Percentiles rank a stretch among this genome's conserved stretches.
Conservation (phyloP, 176 grass and related monocot genomes). For the Bothriochloa decipiens region DNA sequence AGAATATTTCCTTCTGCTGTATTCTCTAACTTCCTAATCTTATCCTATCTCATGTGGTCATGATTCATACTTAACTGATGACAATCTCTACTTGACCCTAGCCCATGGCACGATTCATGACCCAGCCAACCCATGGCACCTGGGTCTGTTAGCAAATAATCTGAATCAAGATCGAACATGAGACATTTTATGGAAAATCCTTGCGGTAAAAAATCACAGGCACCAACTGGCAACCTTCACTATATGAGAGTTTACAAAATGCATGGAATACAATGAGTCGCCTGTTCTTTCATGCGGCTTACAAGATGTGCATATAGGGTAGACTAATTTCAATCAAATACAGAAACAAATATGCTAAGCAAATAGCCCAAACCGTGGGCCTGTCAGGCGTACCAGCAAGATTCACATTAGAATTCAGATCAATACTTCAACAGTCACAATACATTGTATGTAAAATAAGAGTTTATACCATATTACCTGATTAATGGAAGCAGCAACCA, state of each 20-base stretch:
- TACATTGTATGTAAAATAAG: conserved; percentile 11
- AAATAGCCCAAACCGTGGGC: not conserved
- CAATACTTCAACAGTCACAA: not conserved
- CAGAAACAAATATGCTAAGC: not conserved
- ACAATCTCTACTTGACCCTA: not conserved
- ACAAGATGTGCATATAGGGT: not conserved
- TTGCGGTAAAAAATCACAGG: not conserved
- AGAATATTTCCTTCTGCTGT: not conserved
- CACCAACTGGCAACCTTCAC: not conserved
- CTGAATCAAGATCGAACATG: not conserved
- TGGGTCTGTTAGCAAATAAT: not conserved
- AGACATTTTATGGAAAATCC: not conserved
- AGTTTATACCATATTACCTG: conserved; percentile 62
- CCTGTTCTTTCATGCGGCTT: not conserved
- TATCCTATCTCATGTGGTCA: not conserved
- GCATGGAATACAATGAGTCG: not conserved
- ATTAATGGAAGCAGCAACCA: conserved; percentile 93
- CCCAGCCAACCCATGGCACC: not conserved
- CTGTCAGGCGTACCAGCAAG: no score
- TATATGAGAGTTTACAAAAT: not conserved
- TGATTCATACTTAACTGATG: not conserved
- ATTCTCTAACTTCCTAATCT: not conserved
- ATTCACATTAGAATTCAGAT: no score
- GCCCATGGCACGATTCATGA: not conserved
- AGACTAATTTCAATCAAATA: not conserved